Conservation (phyloP, 495 filamentous ascomycete species). For the Emericellopsis terricola region DNA sequence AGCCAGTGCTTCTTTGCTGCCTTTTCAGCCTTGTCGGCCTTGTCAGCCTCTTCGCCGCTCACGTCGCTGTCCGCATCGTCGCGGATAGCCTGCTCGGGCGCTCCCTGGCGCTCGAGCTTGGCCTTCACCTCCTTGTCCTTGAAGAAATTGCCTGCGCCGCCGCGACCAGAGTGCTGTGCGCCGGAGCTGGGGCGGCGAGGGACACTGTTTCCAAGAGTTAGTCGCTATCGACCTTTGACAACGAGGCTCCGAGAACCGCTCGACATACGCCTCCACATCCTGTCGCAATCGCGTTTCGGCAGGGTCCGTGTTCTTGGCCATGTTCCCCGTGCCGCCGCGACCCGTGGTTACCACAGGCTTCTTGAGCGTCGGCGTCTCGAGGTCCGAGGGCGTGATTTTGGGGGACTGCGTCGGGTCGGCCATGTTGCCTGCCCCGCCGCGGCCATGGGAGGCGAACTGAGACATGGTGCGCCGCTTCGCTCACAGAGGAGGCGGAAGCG, state of each 20-base stretch:
- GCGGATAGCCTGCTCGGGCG: conserved; percentile 10
- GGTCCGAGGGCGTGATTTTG: conserved; percentile 33
- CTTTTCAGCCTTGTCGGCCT: conserved; percentile 21
- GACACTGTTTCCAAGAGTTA: conserved; percentile 12
- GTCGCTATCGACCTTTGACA: conserved; percentile 4
- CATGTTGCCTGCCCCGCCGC: conserved; percentile 58
- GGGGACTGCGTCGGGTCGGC: conserved; percentile 33
- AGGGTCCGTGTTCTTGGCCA: conserved; percentile 48
- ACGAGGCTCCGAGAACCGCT: neutral
- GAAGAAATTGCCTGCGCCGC: conserved; percentile 39
- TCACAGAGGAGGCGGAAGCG: too few relatives aligned
- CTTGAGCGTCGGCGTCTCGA: conserved; percentile 73
- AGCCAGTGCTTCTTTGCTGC: conserved; percentile 36
- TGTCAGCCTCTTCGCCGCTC: conserved; percentile 7
- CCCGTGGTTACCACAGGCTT: conserved; percentile 66
- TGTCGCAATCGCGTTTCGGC: conserved; percentile 57
- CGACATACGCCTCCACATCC: conserved; percentile 48
- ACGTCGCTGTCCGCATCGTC: conserved; percentile 4
- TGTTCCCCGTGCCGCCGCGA: conserved; percentile 47
- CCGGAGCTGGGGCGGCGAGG: conserved; percentile 18
- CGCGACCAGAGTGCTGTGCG: conserved; percentile 29
- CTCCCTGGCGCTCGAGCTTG: conserved; percentile 8
- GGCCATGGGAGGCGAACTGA: conserved; percentile 25
- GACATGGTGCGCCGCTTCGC: too few relatives aligned
- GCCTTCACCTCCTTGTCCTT: conserved; percentile 18